A percentile compares a stretch with the other conserved stretches of the same genome.
phyloP scores from a whole-genome alignment of 805 yeast species.

The Myxozyma mucilagina region DNA sequence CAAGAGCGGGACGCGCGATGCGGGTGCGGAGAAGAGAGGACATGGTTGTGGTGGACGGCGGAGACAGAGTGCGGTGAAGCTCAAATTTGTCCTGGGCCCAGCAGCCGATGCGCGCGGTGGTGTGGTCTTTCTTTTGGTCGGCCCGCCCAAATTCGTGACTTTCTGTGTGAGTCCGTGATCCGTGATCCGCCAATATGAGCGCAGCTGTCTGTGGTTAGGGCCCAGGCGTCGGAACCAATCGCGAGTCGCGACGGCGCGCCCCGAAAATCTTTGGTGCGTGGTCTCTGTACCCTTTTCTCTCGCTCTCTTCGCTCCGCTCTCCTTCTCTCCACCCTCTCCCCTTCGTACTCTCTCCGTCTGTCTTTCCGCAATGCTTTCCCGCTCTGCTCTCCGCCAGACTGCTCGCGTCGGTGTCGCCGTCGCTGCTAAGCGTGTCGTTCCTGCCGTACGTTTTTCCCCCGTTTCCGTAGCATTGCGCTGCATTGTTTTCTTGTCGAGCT shows the following conservation, averaged over 20 bases:
- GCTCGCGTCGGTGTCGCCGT: slow-evolving; percentile 42
- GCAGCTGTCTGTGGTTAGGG: slow-evolving; percentile 7
- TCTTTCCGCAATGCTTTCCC: slow-evolving; percentile 37
- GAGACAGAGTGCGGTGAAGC: not conserved
- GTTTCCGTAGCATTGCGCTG: not conserved
- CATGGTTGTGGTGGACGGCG: slow-evolving; percentile 8
- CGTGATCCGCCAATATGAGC: slow-evolving; percentile 6
- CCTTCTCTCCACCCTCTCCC: slow-evolving; percentile 9
- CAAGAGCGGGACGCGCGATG: slow-evolving; percentile 12
- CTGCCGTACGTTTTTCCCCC: slow-evolving; percentile 36
- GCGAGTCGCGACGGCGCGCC: slow-evolving; percentile 8
- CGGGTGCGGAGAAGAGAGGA: slow-evolving; percentile 23
- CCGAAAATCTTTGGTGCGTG: slow-evolving; percentile 12
- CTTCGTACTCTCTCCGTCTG: slow-evolving; percentile 13
- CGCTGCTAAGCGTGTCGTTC: slow-evolving; percentile 39
- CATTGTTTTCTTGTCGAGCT: not conserved
- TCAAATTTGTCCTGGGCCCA: not conserved
- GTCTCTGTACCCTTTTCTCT: slow-evolving; percentile 1
- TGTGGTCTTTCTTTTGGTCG: too few species aligned
- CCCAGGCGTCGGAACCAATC: slow-evolving; percentile 2
- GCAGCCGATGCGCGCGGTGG: slow-evolving; percentile 7
- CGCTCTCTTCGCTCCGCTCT: slow-evolving; percentile 11
- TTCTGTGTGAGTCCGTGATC: not conserved
- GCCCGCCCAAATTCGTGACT: not conserved
- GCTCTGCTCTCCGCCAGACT: slow-evolving; percentile 46